Conservation (phyloP, 1,284 basidiomycete genomes). For the Boletus sp. region DNA sequence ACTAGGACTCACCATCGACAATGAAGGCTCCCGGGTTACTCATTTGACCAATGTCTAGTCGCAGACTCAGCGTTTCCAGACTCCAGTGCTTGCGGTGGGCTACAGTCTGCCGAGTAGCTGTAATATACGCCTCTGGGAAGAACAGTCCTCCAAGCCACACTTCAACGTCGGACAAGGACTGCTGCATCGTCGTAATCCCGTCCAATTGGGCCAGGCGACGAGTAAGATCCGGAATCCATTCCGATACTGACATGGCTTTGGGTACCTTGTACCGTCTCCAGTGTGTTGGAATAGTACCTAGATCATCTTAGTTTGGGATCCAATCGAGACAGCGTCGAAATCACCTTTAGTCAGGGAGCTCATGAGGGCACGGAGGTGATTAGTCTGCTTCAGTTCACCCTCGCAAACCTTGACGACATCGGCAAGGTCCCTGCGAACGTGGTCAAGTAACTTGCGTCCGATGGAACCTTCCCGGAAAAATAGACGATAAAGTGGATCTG, state of each 20-base stretch:
- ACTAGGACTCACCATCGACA: slow-evolving; percentile 67
- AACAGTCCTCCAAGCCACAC: slow-evolving; percentile 91
- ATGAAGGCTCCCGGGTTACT: slow-evolving; percentile 75
- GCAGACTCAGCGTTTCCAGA: slow-evolving; percentile 80
- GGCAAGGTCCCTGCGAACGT: slow-evolving; percentile 75
- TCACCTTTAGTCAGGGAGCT: slow-evolving; percentile 84
- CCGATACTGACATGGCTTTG: slow-evolving; percentile 73
- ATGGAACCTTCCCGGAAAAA: slow-evolving; percentile 87
- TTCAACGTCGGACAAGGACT: slow-evolving; percentile 65
- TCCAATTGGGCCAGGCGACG: slow-evolving; percentile 79
- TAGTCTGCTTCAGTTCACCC: slow-evolving; percentile 89
- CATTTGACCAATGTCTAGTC: slow-evolving; percentile 76
- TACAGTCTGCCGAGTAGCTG: slow-evolving; percentile 88
- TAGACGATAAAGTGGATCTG: slow-evolving; percentile 83
- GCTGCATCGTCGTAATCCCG: slow-evolving; percentile 61
- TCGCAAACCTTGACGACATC: slow-evolving; percentile 83
- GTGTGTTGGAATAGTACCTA: slow-evolving; percentile 81
- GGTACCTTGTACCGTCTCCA: slow-evolving; percentile 90
- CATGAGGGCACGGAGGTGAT: slow-evolving; percentile 85
- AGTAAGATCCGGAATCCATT: slow-evolving; percentile 82
- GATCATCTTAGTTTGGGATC: slow-evolving; percentile 10
- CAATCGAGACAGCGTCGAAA: slow-evolving; percentile 8
- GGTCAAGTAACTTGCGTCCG: slow-evolving; percentile 70
- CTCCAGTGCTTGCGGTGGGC: slow-evolving; percentile 90
- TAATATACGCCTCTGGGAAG: slow-evolving; percentile 94